Conservation (phyloP, 1,139 yeast species). For the Geotrichum phurueaensis region DNA sequence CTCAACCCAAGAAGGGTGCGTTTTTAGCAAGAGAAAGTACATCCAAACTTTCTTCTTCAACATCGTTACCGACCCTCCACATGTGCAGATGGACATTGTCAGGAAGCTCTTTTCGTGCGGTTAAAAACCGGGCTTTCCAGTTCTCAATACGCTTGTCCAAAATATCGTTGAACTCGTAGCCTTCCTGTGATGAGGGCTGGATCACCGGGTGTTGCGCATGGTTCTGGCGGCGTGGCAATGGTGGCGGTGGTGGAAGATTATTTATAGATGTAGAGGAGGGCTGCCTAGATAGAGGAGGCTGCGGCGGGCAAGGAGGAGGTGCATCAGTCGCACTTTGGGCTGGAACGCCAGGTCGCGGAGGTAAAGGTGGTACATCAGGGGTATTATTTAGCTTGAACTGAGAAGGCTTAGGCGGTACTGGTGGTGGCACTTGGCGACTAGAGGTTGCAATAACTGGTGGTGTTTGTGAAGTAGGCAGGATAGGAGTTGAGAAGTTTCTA, state of each 20-base stretch:
- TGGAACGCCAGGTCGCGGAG: constrained; percentile 9
- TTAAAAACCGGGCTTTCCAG: constrained; percentile 41
- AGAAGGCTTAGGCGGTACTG: constrained; percentile 14
- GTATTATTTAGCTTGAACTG: constrained; percentile 1
- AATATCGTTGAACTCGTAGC: constrained; percentile 25
- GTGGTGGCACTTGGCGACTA: constrained; percentile 17
- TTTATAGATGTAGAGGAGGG: constrained; percentile 11
- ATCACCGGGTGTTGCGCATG: constrained; percentile 15
- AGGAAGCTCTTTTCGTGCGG: constrained; percentile 35
- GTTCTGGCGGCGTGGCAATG: constrained; percentile 24
- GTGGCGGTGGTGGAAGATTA: constrained; percentile 24
- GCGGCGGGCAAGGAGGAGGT: background rate
- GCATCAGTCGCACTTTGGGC: background rate
- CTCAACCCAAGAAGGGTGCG: background rate
- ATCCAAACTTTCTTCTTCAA: constrained; percentile 26
- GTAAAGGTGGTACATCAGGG: constrained; percentile 5
- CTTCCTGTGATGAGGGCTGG: constrained; percentile 30
- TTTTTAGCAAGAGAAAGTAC: background rate
- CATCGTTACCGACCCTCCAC: constrained; percentile 37
- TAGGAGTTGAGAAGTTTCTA: constrained; percentile 9
- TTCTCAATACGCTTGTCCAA: constrained; percentile 40
- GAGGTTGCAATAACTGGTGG: constrained; percentile 18
- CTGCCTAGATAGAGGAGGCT: background rate
- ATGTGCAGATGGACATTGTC: constrained; percentile 29
- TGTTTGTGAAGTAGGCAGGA: constrained; percentile 24